Evolutionary conservation across 129 eudicot species (phyloP), one percentile per base, ranked within the genome.

Genomic region (Artemisia argyi): DNA sequence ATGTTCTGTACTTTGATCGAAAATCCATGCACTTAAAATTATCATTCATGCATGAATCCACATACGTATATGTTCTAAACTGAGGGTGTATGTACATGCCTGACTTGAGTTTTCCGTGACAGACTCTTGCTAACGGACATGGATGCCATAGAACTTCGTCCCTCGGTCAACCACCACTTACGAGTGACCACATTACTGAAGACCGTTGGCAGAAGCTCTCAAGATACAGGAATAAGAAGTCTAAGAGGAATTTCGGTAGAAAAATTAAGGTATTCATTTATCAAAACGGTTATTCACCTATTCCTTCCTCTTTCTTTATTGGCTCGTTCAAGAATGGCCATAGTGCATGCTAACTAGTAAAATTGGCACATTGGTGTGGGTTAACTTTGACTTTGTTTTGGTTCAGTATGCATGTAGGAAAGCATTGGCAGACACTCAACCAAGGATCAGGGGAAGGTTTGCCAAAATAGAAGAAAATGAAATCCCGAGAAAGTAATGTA

Each of bases 181-280:
- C 58, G 48, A 72, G 73, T 58, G 78, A 57, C 53, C 69, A 73
- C 78, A 49, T 73, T 64, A 48, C 44, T 61, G 78, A 73, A 77
- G 91, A 71, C 58, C 96, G 99, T n/a, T 76, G 65, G 85, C 85
- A 88, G 66, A 84, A 95, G 91, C 97, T 95, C 65, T 86, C 95
- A 17, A 84, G 99, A 86, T 95, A 95, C 91, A 74, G 96, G 82
- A 88, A 65, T 26, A 95, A 95, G 94, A 95, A 88, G 66, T 11
- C 85, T 44, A 95, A 83, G 85, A 84, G 99, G 73, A 95, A 95
- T 78, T 95, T 90, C 35, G 97, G 96, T 61, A 77, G 94, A 83
- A 95, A 86, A 86, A 84, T 95, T 52, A 95, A 95, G 97, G 97
- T 91, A 79, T 50, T 59, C 9, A 18, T 20, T 1, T 20, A n/a